phyloP scores from a whole-genome alignment of 805 yeast species.

The Pichia eremophila region DNA sequence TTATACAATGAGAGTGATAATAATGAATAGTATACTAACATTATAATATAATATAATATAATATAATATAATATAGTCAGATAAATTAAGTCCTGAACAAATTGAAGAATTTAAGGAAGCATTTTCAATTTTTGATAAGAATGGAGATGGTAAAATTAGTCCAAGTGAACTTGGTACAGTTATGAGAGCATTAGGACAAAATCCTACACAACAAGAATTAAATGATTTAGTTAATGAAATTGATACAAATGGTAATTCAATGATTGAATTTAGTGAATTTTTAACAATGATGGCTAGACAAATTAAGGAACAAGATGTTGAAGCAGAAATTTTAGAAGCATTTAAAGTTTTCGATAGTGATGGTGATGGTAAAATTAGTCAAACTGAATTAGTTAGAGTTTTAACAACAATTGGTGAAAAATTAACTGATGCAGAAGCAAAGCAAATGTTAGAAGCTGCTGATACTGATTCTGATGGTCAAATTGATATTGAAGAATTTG shows the following conservation, averaged over 20 bases:
- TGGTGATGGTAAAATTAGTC: slow-evolving; percentile 94
- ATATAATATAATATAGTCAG: slow-evolving; percentile 40
- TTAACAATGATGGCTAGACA: slow-evolving; percentile 85
- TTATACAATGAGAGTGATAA: too few relatives aligned
- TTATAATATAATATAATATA: neutral
- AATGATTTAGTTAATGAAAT: slow-evolving; percentile 97
- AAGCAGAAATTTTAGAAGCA: slow-evolving; percentile 95
- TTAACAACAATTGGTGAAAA: slow-evolving; percentile 97
- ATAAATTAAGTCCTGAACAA: slow-evolving; percentile 89
- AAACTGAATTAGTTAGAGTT: slow-evolving; percentile 94
- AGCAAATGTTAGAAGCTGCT: slow-evolving; percentile 94
- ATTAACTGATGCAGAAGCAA: slow-evolving; percentile 92
- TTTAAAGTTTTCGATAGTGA: slow-evolving; percentile 95
- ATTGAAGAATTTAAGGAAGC: slow-evolving; percentile 97
- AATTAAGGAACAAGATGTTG: slow-evolving; percentile 93
- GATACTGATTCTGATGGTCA: slow-evolving; percentile 94
- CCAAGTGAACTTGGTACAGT: slow-evolving; percentile 95
- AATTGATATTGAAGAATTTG: slow-evolving; percentile 93
- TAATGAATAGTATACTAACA: neutral
- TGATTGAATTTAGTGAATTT: slow-evolving; percentile 74
- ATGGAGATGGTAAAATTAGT: slow-evolving; percentile 93
- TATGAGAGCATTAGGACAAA: slow-evolving; percentile 97
- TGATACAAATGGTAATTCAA: slow-evolving; percentile 90
- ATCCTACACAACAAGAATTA: slow-evolving; percentile 92
- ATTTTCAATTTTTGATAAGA: slow-evolving; percentile 91